Conservation (phyloP, 768 basidiomycete genomes). For the Naganishia randhawae region DNA sequence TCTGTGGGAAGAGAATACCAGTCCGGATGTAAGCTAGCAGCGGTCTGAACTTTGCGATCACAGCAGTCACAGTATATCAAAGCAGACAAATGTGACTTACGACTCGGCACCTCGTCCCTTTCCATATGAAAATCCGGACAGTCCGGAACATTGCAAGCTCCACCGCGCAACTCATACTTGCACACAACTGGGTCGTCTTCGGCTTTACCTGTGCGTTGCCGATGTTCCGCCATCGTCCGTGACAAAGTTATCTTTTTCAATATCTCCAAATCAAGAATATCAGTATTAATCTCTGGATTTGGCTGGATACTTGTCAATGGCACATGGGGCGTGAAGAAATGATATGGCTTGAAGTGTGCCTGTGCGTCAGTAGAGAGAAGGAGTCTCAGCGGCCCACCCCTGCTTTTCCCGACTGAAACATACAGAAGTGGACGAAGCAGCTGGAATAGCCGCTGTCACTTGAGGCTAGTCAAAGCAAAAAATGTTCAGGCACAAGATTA, state of each 20-base stretch:
- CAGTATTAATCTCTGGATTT: slow-evolving; percentile 11
- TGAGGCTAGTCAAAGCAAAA: background rate
- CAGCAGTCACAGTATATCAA: background rate
- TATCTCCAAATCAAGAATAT: slow-evolving; percentile 16
- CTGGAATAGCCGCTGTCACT: background rate
- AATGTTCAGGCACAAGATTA: background rate
- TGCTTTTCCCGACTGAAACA: background rate
- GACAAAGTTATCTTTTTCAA: slow-evolving; percentile 14
- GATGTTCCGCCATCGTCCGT: slow-evolving; percentile 19
- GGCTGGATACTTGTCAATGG: background rate
- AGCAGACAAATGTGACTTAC: background rate
- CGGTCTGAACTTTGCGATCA: background rate
- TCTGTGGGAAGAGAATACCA: background rate
- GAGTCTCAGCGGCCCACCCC: background rate
- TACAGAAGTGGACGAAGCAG: slow-evolving; percentile 11
- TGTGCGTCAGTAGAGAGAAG: background rate
- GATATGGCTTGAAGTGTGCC: slow-evolving; percentile 23
- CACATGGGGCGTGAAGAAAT: slow-evolving; percentile 10
- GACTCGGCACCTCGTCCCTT: slow-evolving; percentile 12
- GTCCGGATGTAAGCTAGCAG: slow-evolving; percentile 9
- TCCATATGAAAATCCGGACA: slow-evolving; percentile 20
- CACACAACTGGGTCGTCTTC: slow-evolving; percentile 16
- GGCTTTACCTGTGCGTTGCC: slow-evolving; percentile 16
- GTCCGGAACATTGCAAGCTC: slow-evolving; percentile 10
- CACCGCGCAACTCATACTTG: slow-evolving; percentile 21